Base-by-base conservation (phyloP, 23 red algal genomes). In the Agarophyton chilense region DNA sequence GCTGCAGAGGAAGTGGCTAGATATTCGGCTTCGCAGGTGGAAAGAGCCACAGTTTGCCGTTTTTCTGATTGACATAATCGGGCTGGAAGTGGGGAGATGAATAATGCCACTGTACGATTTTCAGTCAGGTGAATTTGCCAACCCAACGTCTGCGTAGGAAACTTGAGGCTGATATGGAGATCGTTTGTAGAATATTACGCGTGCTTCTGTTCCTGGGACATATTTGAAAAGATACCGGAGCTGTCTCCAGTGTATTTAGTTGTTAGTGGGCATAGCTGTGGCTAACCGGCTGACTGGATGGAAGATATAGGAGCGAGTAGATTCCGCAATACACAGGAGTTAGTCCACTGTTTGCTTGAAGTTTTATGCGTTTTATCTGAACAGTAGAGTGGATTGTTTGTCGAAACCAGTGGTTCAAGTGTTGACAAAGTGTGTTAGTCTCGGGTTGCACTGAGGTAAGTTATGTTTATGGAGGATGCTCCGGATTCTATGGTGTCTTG, bases 311-410 rank as follows among this genome's bases (percentile, higher is more conserved):
- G 52, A 11, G 24, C 51, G 17, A 38, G 78, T 44, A 19, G 47
- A 57, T 31, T 60, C 78, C 61, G 78, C 54, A n/a, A 61, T 2
- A 62, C 61, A 57, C 19, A 24, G 78, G 10, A 82, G 25, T 22
- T 58, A 4, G 34, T 52, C 78, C 38, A 82, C 39, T 11, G 28
- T 82, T 82, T 82, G 78, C 19, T 51, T 47, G 54, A 82, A 61
- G 10, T 31, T n/a, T 17, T 61, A 29, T 29, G 18, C 40, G 36
- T 58, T 51, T 55, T 51, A 18, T 34, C 24, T 24, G 22, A 3
- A 52, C 50, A 47, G n/a, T n/a, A 47, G 21, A 18, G 8, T 28
- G 38, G 35, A 44, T 24, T 18, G 18, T 32, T 24, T 0, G 0
- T 0, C 24, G 16, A 0, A 26, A 13, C 5, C 34, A 58, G 50